Evolutionary conservation across 805 yeast species (phyloP), one percentile per base, ranked within the genome.

Genomic region (Starmerella tilneyi): DNA sequence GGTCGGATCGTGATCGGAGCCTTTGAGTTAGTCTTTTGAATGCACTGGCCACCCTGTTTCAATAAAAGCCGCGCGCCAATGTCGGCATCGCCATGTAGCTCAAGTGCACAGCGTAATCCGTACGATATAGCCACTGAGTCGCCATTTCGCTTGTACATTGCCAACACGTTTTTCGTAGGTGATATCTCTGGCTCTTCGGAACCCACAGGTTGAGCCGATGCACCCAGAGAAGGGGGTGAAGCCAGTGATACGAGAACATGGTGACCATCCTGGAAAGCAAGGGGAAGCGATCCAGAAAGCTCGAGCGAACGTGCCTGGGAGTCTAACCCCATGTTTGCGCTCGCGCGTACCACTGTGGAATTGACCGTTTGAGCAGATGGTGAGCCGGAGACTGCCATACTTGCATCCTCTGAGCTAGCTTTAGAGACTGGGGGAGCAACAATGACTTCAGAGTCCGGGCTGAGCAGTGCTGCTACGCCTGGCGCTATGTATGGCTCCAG

Each of bases 371-470:
- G 26, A 5, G 37, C 11, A 5, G 27, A 16, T 5, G 37, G 13
- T 11, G 16, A 20, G 21, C 22, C 9, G 8, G 43, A 27, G n/a
- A 16, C 26, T 6, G n/a, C 38, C 2, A 19, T 17, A 7, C 9
- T 23, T 13, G 44, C 4, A 8, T 22, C 21, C 8, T 28, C 28
- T 3, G 9, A 30, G 9, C 8, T 3, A 5, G 29, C 28, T 13
- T 40, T 39, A 4, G 16, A 15, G 13, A 22, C 59, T 63, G 78
- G 37, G 0, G 97, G 96, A 6, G 94, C 84, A 23, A 89, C 78
- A 45, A 81, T 73, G 12, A 84, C 72, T 52, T 83, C 84, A 17
- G 86, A 74, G 47, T 73, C 73, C 0, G 81, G 76, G 2, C 78
- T 68, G 3, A 84, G 60, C 49, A 72, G 70, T 0, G 83, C 80